Conservation (phyloP, 495 filamentous ascomycete genomes). For the Lophiostoma macrostomum region DNA sequence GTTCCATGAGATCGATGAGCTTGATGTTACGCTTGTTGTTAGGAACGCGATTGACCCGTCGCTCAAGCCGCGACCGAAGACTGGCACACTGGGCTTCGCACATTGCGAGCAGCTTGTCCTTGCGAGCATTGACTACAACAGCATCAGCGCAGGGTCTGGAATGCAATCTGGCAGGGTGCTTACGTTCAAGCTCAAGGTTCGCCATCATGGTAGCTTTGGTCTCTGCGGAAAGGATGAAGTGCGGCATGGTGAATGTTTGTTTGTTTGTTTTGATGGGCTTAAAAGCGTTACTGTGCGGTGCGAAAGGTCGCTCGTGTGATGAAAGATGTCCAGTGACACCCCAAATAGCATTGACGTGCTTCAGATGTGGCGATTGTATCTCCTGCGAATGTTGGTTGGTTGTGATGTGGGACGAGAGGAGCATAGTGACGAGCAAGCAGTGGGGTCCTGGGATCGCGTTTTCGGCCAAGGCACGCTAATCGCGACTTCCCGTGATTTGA, state of each 20-base stretch:
- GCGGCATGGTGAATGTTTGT: slow-evolving; percentile 74
- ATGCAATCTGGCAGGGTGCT: background rate
- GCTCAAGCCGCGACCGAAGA: slow-evolving; percentile 81
- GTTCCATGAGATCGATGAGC: slow-evolving; percentile 77
- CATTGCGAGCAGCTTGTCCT: slow-evolving; percentile 84
- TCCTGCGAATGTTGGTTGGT: background rate
- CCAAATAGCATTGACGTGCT: too few relatives aligned
- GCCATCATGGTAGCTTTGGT: slow-evolving; percentile 64
- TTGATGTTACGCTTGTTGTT: slow-evolving; percentile 71
- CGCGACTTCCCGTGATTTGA: too few relatives aligned
- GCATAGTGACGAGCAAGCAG: too few relatives aligned
- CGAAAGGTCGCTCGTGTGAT: too few relatives aligned
- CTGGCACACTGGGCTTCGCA: slow-evolving; percentile 84
- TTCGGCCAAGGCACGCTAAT: too few relatives aligned
- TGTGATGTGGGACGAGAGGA: background rate
- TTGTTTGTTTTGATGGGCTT: slow-evolving; percentile 58
- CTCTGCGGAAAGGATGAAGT: slow-evolving; percentile 67
- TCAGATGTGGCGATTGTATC: too few relatives aligned
- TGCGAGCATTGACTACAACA: slow-evolving; percentile 78
- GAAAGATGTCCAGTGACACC: too few relatives aligned
- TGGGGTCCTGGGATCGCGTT: too few relatives aligned
- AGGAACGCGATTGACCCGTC: slow-evolving; percentile 92
- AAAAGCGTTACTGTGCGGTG: background rate
- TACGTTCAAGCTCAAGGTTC: slow-evolving; percentile 91
- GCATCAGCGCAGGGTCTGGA: background rate